phyloP scores from a whole-genome alignment of 2,329 filamentous ascomycete genomes.

The Talaromyces marneffei region DNA sequence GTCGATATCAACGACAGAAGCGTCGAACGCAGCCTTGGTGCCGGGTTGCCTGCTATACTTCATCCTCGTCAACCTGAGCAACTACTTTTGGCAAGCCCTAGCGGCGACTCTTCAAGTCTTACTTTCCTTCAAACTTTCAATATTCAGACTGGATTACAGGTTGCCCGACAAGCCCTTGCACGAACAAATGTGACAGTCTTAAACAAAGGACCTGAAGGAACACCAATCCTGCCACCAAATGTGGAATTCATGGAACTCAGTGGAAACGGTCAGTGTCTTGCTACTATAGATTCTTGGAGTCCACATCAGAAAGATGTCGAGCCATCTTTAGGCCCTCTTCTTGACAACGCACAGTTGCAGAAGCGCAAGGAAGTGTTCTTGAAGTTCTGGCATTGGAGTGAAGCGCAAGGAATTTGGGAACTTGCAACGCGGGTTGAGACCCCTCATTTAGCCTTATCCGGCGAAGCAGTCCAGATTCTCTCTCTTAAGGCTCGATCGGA shows the following conservation, averaged over 20 bases:
- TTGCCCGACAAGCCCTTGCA: conserved; percentile 82
- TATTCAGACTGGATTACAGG: conserved; percentile 67
- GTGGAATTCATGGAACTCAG: conserved; percentile 71
- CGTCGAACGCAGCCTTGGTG: conserved; percentile 5
- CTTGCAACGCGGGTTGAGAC: conserved; percentile 77
- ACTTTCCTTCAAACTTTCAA: conserved; percentile 73
- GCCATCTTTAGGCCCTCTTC: conserved; percentile 42
- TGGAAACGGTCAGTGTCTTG: conserved; percentile 79
- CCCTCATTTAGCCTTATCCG: conserved; percentile 61
- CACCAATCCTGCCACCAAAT: conserved; percentile 68
- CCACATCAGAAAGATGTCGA: conserved; percentile 65
- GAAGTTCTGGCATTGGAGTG: conserved; percentile 79
- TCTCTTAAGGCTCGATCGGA: conserved; percentile 66
- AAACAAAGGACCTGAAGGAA: conserved; percentile 66
- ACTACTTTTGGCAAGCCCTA: conserved; percentile 62
- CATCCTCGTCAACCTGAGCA: conserved; percentile 58
- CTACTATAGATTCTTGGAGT: conserved; percentile 85
- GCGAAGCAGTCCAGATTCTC: conserved; percentile 55
- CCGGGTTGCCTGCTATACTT: conserved; percentile 53
- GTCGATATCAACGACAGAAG: not conserved
- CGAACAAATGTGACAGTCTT: conserved; percentile 80
- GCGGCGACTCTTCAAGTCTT: conserved; percentile 45
- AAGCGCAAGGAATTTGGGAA: conserved; percentile 55
- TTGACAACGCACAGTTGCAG: conserved; percentile 41
- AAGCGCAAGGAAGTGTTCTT: conserved; percentile 66